Percentiles rank a stretch among this genome's conserved stretches.
These are phyloP conservation scores for Acer negundo DNA, from an alignment of 345 rosid genomes.

Conservation along the genomic window DNA sequence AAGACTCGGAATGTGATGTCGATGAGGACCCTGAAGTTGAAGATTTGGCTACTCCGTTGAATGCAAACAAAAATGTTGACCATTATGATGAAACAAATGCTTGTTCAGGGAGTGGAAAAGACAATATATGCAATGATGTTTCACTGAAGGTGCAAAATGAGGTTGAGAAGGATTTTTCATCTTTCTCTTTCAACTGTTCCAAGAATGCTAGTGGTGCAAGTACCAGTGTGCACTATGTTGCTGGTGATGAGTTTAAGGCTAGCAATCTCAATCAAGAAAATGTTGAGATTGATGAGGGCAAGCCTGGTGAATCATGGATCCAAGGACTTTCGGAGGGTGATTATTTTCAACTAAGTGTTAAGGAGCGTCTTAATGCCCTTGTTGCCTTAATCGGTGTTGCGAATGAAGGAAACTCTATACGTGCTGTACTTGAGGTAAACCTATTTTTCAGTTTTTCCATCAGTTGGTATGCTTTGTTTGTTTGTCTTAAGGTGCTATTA, in stretches of 20 bases:
- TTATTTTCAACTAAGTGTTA: conserved; percentile 89
- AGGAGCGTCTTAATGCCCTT: conserved; percentile 93
- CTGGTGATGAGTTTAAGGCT: conserved; percentile 35
- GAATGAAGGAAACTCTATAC: conserved; percentile 93
- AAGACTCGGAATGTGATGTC: conserved; percentile 84
- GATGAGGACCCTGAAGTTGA: conserved; percentile 98
- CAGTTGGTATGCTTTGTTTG: conserved; percentile 16
- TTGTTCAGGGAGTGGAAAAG: conserved; percentile 49
- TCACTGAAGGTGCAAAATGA: conserved; percentile 39
- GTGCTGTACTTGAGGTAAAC: conserved; percentile 88
- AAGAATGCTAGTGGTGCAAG: conserved; percentile 39
- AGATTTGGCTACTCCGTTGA: conserved; percentile 62
- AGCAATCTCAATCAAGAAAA: conserved; percentile 46
- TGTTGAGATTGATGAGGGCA: conserved; percentile 75
- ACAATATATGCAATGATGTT: conserved; percentile 33
- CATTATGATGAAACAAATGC: conserved; percentile 41
- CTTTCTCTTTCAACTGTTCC: conserved; percentile 41
- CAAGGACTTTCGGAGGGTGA: conserved; percentile 96
- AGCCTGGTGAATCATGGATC: conserved; percentile 83
- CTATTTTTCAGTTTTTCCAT: conserved; percentile 10
- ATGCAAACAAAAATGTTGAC: conserved; percentile 45
- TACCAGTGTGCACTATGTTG: conserved; percentile 36
- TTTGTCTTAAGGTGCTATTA: conserved; percentile 17
- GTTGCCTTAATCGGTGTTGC: conserved; percentile 80
- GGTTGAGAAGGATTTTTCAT: conserved; percentile 40